These are phyloP conservation scores for Entrophospora sp. DNA, from an alignment of 192 early-diverging fungal species.

Conservation along the genomic window DNA sequence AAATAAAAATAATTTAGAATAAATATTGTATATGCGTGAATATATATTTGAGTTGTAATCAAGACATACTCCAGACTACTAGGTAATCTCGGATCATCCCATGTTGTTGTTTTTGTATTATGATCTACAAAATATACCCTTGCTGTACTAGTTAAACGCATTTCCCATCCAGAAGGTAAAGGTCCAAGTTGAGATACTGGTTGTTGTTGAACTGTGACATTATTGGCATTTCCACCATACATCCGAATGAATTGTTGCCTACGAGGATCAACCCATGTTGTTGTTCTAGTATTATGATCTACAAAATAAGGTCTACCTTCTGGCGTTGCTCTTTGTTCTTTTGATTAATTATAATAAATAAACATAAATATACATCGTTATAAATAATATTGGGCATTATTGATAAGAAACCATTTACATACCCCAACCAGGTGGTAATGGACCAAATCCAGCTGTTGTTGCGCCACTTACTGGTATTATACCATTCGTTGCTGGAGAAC, in stretches of 20 bases:
- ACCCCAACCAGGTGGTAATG: conserved; percentile 76
- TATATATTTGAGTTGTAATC: too few relatives aligned
- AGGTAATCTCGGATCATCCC: conserved; percentile 89
- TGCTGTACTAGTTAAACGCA: conserved; percentile 91
- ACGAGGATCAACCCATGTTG: conserved; percentile 88
- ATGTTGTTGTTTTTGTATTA: conserved; percentile 95
- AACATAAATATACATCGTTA: background rate
- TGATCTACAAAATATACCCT: conserved; percentile 98
- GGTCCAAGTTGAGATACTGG: conserved; percentile 72
- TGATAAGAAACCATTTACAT: conserved; percentile 5
- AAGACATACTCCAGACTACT: conserved; percentile 61
- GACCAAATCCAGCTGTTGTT: conserved; percentile 59
- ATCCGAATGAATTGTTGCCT: conserved; percentile 50
- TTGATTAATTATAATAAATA: background rate
- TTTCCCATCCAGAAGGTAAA: conserved; percentile 96
- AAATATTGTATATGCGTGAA: too few relatives aligned
- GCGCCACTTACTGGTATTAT: conserved; percentile 36
- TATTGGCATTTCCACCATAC: conserved; percentile 41
- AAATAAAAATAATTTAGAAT: background rate
- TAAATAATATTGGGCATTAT: background rate
- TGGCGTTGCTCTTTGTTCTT: conserved; percentile 64
- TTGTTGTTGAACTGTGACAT: conserved; percentile 61
- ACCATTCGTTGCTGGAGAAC: conserved; percentile 22
- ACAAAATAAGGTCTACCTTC: conserved; percentile 86
- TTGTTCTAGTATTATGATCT: conserved; percentile 82